Conservation (phyloP, 345 rosid species). For the Gossypium rotundifolium region DNA sequence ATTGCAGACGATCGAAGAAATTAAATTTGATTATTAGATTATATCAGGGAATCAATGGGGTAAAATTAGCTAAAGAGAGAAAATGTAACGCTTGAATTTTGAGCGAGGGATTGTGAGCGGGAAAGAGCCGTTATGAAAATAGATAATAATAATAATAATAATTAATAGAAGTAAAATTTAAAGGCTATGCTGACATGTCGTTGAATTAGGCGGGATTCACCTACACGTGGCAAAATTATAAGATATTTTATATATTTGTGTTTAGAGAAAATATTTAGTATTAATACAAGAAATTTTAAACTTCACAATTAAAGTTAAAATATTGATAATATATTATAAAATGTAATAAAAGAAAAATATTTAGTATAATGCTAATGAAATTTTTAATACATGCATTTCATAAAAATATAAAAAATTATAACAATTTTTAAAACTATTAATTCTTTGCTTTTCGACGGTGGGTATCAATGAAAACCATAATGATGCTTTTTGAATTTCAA, state of each 20-base stretch:
- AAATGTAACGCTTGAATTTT: conserved; percentile 32
- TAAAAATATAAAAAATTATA: no score
- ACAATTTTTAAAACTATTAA: no score
- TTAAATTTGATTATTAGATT: background rate
- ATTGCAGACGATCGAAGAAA: background rate
- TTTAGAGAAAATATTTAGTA: no score
- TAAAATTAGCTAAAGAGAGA: background rate
- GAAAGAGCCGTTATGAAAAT: conserved; percentile 24
- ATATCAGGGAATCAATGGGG: background rate
- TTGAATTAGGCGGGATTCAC: background rate
- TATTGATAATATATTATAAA: fast-evolving
- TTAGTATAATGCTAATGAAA: no score
- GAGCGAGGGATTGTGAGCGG: conserved; percentile 8
- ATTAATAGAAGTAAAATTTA: background rate
- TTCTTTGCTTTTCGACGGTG: background rate
- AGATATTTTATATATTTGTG: no score
- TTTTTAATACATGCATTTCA: no score
- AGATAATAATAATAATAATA: background rate
- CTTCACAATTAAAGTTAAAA: no score
- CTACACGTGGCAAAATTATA: no score
- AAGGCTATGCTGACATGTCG: conserved; percentile 20
- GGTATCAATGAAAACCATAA: background rate
- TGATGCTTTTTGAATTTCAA: background rate
- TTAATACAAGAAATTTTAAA: no score
- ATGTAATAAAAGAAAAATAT: no score